Base-by-base conservation (phyloP, 129 eudicot genomes). In the Daucus carota region DNA sequence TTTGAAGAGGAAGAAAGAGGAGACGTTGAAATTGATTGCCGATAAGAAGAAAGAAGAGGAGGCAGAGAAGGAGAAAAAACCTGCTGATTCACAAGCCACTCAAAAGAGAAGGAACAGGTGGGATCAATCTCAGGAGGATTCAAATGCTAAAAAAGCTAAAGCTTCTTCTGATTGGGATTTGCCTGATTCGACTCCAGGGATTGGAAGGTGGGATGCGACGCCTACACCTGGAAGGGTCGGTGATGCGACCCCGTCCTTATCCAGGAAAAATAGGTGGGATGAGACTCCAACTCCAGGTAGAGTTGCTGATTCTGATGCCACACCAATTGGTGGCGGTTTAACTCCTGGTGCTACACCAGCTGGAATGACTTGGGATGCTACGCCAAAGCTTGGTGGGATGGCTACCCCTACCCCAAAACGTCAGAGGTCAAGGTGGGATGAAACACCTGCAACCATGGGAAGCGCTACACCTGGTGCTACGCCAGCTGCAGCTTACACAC, bases 361-460 rank as follows among this genome's bases (percentile, higher is more conserved):
- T n/a, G 98, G 98, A 18, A 94, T 94, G 98, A 84, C 97, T 9
- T 94, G 98, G 98, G 98, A 94, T 77, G 90, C 98, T 22, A 91
- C 98, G 5, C 98, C 98, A 0, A 94, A 94, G 87, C 82, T 93
- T 28, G 80, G 91, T 26, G 98, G 97, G 14, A 74, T 91, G 73
- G 97, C 96, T 54, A 94, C 98, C 2, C 98, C 98, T 3, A 94
- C 98, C 9, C 97, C 98, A 1, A 94, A 91, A 84, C 79, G 96
- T 20, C 97, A 94, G 79, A 84, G 98, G 77, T 89, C 98, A 41
- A 94, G 98, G 79, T 94, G 98, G 98, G 98, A 94, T 22, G 98
- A 94, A 84, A 94, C 97, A 24, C 98, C 98, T 11, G 97, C 97
- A 2, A 84, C 97, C 54, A 91, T 94, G 97, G 97, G 92, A 8